Percentiles rank a stretch among this genome's conserved stretches.
Conservation (phyloP, 306 rosid genomes). For the Quercus agrifolia region DNA sequence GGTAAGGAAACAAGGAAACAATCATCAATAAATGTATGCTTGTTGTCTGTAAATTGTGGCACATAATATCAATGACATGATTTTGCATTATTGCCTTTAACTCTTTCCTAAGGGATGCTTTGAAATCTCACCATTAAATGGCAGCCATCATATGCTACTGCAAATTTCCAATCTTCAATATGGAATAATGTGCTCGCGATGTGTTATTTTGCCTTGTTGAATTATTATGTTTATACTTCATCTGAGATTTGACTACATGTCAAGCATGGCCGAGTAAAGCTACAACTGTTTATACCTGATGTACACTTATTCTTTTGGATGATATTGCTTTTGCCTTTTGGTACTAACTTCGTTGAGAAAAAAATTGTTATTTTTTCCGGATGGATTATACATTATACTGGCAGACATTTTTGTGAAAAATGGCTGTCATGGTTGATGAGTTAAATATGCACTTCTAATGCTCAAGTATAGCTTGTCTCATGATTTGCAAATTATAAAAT, state of each 20-base stretch:
- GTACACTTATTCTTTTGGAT: not conserved
- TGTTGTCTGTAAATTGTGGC: not conserved
- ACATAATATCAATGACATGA: not conserved
- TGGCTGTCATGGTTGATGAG: not conserved
- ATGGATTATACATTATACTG: not conserved
- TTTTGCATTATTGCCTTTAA: no score
- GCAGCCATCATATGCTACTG: not conserved
- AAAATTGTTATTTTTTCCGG: not conserved
- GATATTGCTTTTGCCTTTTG: not conserved
- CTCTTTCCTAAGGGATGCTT: not conserved
- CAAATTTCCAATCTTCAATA: not conserved
- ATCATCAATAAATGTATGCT: not conserved
- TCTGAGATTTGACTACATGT: not conserved
- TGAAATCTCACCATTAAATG: not conserved
- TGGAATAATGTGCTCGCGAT: not conserved
- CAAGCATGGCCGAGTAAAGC: not conserved
- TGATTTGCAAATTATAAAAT: not conserved
- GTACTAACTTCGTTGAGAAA: not conserved
- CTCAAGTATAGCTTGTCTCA: not conserved
- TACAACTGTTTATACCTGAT: not conserved
- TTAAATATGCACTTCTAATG: not conserved
- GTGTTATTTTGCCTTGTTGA: not conserved
- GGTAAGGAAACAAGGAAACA: not conserved
- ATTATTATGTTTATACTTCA: not conserved
- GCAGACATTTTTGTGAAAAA: not conserved